A percentile compares a stretch with the other conserved stretches of the same genome.
phyloP scores from a whole-genome alignment of 129 eudicot species.

The Tagetes erecta region DNA sequence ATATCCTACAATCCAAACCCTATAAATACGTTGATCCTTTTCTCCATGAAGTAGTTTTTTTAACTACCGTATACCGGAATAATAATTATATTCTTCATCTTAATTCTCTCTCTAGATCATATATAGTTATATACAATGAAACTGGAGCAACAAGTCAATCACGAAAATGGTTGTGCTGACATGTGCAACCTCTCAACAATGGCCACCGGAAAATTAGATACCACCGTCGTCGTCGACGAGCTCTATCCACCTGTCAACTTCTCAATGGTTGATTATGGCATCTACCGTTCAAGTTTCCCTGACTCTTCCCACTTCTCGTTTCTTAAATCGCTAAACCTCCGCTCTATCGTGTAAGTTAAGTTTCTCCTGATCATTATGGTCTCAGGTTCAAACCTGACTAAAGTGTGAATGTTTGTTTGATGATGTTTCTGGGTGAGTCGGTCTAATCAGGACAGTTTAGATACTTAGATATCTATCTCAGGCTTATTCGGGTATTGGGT shows the following conservation, averaged over 20 bases:
- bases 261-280: conserved; percentile 81
- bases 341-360: conserved; percentile 77
- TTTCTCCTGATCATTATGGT: neutral
- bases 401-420: too few species aligned
- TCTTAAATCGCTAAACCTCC: conserved; percentile 70
- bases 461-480: too few species aligned
- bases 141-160: conserved; percentile 33
- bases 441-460: too few species aligned
- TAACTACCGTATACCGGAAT: conserved; percentile 20
- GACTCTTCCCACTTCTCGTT: conserved; percentile 68
- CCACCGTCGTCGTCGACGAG: conserved; percentile 44
- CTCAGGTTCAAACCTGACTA: too few species aligned
- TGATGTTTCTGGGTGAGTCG: too few species aligned
- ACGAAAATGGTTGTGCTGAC: conserved; percentile 22
- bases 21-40: too few species aligned
- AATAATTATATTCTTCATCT: too few species aligned
- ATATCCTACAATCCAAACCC: too few species aligned
- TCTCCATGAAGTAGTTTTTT: too few species aligned
- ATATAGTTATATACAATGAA: too few species aligned
- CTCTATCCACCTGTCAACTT: conserved; percentile 84
- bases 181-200: conserved; percentile 36
- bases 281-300: conserved; percentile 83
- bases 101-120: too few species aligned
- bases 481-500: too few species aligned
- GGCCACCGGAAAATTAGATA: conserved; percentile 29